A percentile compares a stretch with the other conserved stretches of the same genome.
These are phyloP conservation scores for Cyclotella distinguenda DNA, from an alignment of 108 stramenopile species.

Conservation along the genomic window DNA sequence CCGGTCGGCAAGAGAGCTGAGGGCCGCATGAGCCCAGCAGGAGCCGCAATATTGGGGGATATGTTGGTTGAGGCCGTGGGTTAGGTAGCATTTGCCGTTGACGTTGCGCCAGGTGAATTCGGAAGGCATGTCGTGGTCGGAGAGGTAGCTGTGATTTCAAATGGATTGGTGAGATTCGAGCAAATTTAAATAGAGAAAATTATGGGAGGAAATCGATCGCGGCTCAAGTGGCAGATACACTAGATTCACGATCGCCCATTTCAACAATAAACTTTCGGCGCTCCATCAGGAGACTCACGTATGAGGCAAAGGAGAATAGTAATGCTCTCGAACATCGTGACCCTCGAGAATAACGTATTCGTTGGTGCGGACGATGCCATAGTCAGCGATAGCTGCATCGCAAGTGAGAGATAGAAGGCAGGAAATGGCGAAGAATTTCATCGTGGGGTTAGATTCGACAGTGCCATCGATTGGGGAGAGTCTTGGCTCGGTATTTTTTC, in stretches of 20 bases:
- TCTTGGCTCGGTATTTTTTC: too few relatives aligned
- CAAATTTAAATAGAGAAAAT: too few relatives aligned
- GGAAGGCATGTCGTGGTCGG: constrained; percentile 64
- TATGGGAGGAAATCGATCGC: too few relatives aligned
- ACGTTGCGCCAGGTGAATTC: constrained; percentile 80
- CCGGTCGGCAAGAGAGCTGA: constrained; percentile 83
- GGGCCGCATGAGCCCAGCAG: constrained; percentile 93
- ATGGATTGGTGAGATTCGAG: too few relatives aligned
- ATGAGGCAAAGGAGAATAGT: constrained; percentile 16
- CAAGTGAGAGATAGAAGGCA: neutral
- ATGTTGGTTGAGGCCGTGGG: constrained; percentile 84
- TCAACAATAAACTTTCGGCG: neutral
- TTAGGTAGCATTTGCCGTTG: constrained; percentile 74
- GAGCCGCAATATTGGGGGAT: constrained; percentile 72
- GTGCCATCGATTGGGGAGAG: too few relatives aligned
- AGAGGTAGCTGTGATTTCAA: constrained; percentile 50
- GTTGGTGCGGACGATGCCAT: neutral
- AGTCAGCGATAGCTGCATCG: neutral
- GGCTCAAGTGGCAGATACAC: too few relatives aligned
- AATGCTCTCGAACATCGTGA: constrained; percentile 1
- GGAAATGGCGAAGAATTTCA: neutral
- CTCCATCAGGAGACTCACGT: constrained; percentile 17
- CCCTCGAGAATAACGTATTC: constrained; percentile 7
- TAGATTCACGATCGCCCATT: neutral
- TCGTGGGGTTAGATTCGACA: too few relatives aligned